Percentiles rank a stretch among this genome's conserved stretches.
These are phyloP conservation scores for Penicillium robsamsonii DNA, from an alignment of 495 filamentous ascomycete genomes.

Conservation along the genomic window DNA sequence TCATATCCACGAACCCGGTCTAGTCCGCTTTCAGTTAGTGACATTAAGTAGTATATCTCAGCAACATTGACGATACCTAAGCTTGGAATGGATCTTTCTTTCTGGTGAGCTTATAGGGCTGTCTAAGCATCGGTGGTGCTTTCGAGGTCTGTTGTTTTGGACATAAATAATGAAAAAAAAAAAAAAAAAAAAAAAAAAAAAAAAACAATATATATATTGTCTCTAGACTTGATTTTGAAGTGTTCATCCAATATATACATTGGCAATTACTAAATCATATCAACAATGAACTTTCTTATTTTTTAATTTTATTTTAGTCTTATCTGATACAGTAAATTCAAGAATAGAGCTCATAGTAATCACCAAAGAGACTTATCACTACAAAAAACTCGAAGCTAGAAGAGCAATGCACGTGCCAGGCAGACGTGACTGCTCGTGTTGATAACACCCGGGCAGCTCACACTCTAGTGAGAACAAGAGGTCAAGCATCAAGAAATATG, in stretches of 20 bases:
- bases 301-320: not conserved
- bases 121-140: not conserved
- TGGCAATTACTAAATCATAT: not conserved
- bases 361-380: not conserved
- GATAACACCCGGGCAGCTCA: not conserved
- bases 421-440: slow-evolving; percentile 2
- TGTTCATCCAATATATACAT: not conserved
- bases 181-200: too few species aligned
- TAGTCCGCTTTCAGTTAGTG: slow-evolving; percentile 9
- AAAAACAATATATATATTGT: not conserved
- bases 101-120: not conserved
- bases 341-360: not conserved
- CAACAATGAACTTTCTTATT: not conserved
- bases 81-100: not conserved
- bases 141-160: not conserved
- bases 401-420: not conserved
- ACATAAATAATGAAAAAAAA: too few species aligned
- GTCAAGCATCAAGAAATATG: slow-evolving; percentile 1
- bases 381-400: not conserved
- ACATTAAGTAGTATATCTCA: not conserved
- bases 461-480: not conserved
- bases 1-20: not conserved
- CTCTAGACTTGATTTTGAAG: not conserved
- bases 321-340: not conserved
- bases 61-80: not conserved